Evolutionary conservation across 768 basidiomycete genomes (phyloP), one percentile per base, ranked within the genome.

Genomic region (Leccinum incarnatum): DNA sequence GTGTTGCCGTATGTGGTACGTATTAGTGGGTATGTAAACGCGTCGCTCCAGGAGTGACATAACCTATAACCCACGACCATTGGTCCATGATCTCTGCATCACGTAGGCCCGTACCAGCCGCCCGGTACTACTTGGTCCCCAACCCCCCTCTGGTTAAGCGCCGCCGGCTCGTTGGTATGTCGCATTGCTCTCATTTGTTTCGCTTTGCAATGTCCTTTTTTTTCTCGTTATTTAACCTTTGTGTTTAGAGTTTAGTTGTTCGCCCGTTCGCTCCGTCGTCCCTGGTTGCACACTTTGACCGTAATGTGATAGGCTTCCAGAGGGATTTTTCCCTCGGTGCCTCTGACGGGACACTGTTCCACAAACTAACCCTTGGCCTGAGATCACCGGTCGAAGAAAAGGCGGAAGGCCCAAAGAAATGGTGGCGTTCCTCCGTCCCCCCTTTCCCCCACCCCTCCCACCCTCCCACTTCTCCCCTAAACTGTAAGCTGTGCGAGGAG

Each of bases 141-240:
- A n/a, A n/a, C 15, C 37, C 40, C 40, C 42, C 19, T 11, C 42
- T 19, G n/a, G n/a, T 45, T 19, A 19, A 47, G 21, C 46, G 23
- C 46, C 53, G 56, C 34, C 55, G 65, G 67, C 50, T 55, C 21
- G 15, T 34, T 40, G 34, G 51, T 30, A 30, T 29, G 34, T 45
- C 42, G 42, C 19, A 7, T 45, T 45, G 19, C 42, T 45, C 42
- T 19, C 42, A 45, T 19, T 45, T 5, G 19, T 19, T 45, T 12
- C 42, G 42, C 19, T 45, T 45, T 45, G 5, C 42, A 45, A 19
- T 45, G 42, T 45, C 42, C n/a, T 19, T 10, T 45, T 42, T 9
- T n/a, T 7, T 42, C 40, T 19, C 40, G 40, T 19, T 15, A 42
- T 12, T 45, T 45, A 45, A 45, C 42, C 19, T 45, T 45, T 19